These are phyloP conservation scores for Hyaloscypha bicolor DNA, from an alignment of 495 filamentous ascomycete species.

Conservation along the genomic window DNA sequence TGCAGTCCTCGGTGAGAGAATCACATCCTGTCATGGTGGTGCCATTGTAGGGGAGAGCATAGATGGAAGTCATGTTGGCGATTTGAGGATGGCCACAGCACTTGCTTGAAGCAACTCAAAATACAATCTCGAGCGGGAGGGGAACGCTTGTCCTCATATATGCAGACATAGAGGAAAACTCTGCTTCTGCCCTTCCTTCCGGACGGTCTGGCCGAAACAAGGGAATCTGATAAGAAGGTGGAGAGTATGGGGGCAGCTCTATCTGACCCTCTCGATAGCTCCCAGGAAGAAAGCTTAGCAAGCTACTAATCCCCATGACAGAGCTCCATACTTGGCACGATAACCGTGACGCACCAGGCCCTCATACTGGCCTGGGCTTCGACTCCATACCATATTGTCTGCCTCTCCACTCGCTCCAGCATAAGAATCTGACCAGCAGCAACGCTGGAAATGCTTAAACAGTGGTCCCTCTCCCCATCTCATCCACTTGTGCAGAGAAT, in stretches of 20 bases:
- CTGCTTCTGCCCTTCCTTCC: not conserved
- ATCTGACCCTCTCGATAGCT: not conserved
- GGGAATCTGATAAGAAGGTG: constrained; percentile 12
- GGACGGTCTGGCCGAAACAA: constrained; percentile 14
- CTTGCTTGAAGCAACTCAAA: constrained; percentile 1
- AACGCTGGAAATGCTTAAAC: not conserved
- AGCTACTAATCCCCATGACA: constrained; percentile 20
- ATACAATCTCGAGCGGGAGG: not conserved
- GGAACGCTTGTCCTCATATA: not conserved
- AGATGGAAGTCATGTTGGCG: constrained; percentile 27
- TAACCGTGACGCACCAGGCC: not conserved
- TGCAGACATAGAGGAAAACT: not conserved
- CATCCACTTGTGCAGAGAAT: not conserved
- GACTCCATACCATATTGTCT: not conserved
- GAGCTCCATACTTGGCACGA: not conserved
- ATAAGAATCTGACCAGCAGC: not conserved
- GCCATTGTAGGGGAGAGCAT: constrained; percentile 62
- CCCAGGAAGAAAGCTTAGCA: not conserved
- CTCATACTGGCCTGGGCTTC: too few relatives aligned
- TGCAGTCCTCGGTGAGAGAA: constrained; percentile 71
- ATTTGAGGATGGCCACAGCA: not conserved
- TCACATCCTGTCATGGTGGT: constrained; percentile 68
- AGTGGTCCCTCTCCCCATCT: not conserved
- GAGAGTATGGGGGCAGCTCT: not conserved
- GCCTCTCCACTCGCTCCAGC: not conserved